phyloP scores from a whole-genome alignment of 2,329 filamentous ascomycete genomes.

The Exophiala lecanii-corni region DNA sequence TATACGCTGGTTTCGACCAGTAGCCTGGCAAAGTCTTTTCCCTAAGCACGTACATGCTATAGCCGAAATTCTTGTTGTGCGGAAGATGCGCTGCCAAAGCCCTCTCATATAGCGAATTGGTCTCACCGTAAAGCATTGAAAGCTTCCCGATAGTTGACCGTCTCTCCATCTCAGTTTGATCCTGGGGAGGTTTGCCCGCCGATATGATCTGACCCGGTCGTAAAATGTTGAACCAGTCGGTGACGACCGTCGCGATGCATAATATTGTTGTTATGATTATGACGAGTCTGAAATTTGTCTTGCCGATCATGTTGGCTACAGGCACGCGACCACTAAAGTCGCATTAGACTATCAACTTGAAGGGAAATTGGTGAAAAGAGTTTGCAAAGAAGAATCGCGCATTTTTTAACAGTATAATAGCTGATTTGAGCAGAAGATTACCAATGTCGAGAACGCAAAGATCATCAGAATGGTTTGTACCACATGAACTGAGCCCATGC shows the following conservation, averaged over 20 bases:
- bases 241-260: neutral
- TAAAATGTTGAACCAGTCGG: slow-evolving; percentile 1
- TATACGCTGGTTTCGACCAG: slow-evolving; percentile 27
- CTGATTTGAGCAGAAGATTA: too few relatives aligned
- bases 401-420: too few relatives aligned
- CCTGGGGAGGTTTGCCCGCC: neutral
- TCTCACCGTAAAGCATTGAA: slow-evolving; percentile 34
- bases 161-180: neutral
- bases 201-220: neutral
- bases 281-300: neutral
- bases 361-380: too few relatives aligned
- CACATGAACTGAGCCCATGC: too few relatives aligned
- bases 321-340: neutral
- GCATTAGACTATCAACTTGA: too few relatives aligned
- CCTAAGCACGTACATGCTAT: slow-evolving; percentile 34
- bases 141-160: slow-evolving; percentile 30
- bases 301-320: neutral
- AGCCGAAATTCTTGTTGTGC: slow-evolving; percentile 34
- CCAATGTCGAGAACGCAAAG: too few relatives aligned
- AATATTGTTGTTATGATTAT: neutral
- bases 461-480: too few relatives aligned
- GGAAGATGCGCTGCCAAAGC: slow-evolving; percentile 34
- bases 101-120: slow-evolving; percentile 34
- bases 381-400: too few relatives aligned
- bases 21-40: slow-evolving; percentile 17